A percentile compares a stretch with the other conserved stretches of the same genome.
phyloP scores from a whole-genome alignment of 2,329 filamentous ascomycete species.

The Venturiaceae sp. region DNA sequence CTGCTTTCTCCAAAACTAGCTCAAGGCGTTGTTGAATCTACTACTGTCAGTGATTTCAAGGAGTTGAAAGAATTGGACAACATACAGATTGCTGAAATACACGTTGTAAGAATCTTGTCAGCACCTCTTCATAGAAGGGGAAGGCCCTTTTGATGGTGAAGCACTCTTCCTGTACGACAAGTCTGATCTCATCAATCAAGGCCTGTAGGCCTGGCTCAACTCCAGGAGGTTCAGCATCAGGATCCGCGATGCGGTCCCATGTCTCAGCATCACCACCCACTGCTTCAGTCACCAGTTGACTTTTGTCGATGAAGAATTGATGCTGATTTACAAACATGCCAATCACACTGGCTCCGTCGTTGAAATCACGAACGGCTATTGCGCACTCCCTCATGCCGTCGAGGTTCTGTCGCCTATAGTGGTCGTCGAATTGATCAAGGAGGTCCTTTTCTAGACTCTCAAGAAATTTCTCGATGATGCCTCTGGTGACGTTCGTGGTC shows the following conservation, averaged over 20 bases:
- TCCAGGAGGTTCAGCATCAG: constrained; percentile 81
- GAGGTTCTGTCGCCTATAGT: constrained; percentile 89
- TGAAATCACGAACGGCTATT: constrained; percentile 89
- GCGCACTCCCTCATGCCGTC: constrained; percentile 98
- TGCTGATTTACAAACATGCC: constrained; percentile 97
- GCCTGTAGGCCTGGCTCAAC: constrained; percentile 90
- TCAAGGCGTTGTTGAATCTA: constrained; percentile 84
- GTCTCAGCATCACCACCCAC: constrained; percentile 59
- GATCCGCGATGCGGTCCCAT: constrained; percentile 90
- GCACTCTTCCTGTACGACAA: constrained; percentile 94
- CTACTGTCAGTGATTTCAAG: not conserved
- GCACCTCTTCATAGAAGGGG: constrained; percentile 88
- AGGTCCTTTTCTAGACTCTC: constrained; percentile 94
- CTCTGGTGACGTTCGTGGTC: constrained; percentile 54
- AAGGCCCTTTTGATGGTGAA: constrained; percentile 95
- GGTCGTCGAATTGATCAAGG: constrained; percentile 92
- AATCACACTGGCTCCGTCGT: constrained; percentile 89
- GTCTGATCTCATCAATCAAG: constrained; percentile 84
- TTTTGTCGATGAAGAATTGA: constrained; percentile 96
- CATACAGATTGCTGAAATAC: constrained; percentile 81
- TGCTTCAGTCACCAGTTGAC: constrained; percentile 83
- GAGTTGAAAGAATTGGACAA: too few species aligned
- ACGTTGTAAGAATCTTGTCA: constrained; percentile 86
- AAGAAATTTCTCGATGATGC: constrained; percentile 92
- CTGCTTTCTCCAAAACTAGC: constrained; percentile 91